These are phyloP conservation scores for Bipolaris bicolor DNA, from an alignment of 2,329 filamentous ascomycete genomes.

Conservation along the genomic window DNA sequence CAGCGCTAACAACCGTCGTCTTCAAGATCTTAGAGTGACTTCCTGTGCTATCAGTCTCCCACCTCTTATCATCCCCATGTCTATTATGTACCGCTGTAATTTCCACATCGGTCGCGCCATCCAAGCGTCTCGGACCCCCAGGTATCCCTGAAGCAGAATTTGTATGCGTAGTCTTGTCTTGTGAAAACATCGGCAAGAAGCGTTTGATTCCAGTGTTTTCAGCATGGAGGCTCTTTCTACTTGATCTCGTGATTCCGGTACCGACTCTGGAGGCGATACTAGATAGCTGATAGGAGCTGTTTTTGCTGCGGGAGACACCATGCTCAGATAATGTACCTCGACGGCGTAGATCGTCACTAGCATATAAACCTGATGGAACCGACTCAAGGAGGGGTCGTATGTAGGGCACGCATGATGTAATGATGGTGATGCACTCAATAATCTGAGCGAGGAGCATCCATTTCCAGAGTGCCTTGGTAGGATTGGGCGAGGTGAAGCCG, in stretches of 20 bases:
- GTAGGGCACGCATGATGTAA: conserved; percentile 46
- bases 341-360: conserved; percentile 41
- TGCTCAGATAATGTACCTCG: conserved; percentile 39
- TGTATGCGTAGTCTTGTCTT: conserved; percentile 35
- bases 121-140: conserved; percentile 37
- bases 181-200: conserved; percentile 40
- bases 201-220: conserved; percentile 31
- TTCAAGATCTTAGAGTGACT: conserved; percentile 46
- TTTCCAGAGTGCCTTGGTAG: conserved; percentile 42
- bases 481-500: conserved; percentile 35
- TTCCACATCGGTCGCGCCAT: conserved; percentile 42
- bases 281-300: conserved; percentile 40
- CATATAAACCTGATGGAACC: conserved; percentile 43
- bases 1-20: conserved; percentile 44
- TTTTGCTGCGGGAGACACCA: conserved; percentile 37
- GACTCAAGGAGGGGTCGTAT: conserved; percentile 45
- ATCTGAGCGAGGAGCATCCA: conserved; percentile 45
- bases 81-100: conserved; percentile 33
- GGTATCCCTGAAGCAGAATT: conserved; percentile 46
- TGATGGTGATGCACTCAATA: conserved; percentile 44
- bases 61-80: conserved; percentile 29
- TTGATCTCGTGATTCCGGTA: conserved; percentile 10
- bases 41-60: conserved; percentile 43
- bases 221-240: conserved; percentile 22
- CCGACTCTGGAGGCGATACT: conserved; percentile 18